A percentile compares a stretch with the other conserved stretches of the same genome.
phyloP scores from a whole-genome alignment of 345 rosid genomes.

The Arabidopsis suecica region DNA sequence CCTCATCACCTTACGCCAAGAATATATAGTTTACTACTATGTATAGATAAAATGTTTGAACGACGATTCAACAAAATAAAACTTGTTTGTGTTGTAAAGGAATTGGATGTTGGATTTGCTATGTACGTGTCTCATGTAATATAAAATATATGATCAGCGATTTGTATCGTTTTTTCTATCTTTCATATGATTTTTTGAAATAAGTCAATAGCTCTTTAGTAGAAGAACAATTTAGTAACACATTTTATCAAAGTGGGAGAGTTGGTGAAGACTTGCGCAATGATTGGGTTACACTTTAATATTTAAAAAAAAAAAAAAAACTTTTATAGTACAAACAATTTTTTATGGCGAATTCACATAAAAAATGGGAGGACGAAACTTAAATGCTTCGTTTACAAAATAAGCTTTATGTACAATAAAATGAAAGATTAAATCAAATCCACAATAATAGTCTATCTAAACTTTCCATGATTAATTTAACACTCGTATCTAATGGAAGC shows the following conservation, averaged over 20 bases:
- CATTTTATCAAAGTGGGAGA: conserved; percentile 5
- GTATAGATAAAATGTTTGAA: conserved; percentile 4
- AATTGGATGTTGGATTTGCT: background rate
- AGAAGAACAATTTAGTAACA: background rate
- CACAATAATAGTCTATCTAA: conserved; percentile 6
- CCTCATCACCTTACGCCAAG: conserved; percentile 23
- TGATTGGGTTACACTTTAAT: background rate
- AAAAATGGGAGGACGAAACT: conserved; percentile 12
- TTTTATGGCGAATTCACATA: background rate
- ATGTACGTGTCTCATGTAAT: conserved; percentile 2
- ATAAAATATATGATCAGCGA: background rate
- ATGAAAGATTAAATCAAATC: conserved; percentile 25
- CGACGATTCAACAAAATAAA: conserved; percentile 4
- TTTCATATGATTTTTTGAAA: no score
- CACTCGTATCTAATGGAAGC: background rate
- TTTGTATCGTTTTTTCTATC: background rate
- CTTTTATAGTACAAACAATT: background rate
- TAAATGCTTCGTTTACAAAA: conserved; percentile 13
- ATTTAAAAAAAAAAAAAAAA: background rate
- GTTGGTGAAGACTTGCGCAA: conserved; percentile 26
- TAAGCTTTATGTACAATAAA: conserved; percentile 22
- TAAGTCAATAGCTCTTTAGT: background rate
- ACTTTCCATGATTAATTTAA: background rate
- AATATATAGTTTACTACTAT: background rate
- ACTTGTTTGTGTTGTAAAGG: background rate